These are phyloP conservation scores for Hysterangium stoloniferum DNA, from an alignment of 768 basidiomycete genomes.

Conservation along the genomic window DNA sequence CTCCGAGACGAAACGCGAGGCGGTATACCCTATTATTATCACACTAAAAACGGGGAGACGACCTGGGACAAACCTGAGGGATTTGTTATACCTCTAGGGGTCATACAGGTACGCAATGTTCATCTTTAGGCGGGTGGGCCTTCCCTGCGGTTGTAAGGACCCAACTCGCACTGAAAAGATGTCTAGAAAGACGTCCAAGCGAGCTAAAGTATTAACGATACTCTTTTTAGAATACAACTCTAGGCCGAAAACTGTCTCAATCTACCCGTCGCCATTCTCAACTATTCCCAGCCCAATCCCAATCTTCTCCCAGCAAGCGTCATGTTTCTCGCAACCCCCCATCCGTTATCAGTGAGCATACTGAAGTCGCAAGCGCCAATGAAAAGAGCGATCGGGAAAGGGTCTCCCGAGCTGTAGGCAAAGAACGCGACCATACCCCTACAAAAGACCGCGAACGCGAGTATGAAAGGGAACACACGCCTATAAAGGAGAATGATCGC, in stretches of 20 bases:
- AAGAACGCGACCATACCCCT: slow-evolving; percentile 12
- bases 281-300: slow-evolving; percentile 8
- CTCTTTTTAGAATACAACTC: slow-evolving; percentile 1
- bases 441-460: slow-evolving; percentile 25
- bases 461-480: not conserved
- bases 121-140: not conserved
- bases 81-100: slow-evolving; percentile 85
- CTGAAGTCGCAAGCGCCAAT: not conserved
- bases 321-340: slow-evolving; percentile 23
- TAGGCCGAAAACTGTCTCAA: slow-evolving; percentile 11
- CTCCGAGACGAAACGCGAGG: slow-evolving; percentile 75
- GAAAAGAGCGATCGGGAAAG: slow-evolving; percentile 28
- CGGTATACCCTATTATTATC: slow-evolving; percentile 88
- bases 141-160: not conserved
- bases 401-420: slow-evolving; percentile 21
- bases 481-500: no score
- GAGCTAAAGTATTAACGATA: not conserved
- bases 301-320: not conserved
- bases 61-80: slow-evolving; percentile 87
- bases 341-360: slow-evolving; percentile 36
- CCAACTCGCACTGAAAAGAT: no score
- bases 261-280: slow-evolving; percentile 11
- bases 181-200: no score
- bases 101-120: slow-evolving; percentile 59
- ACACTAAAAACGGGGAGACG: slow-evolving; percentile 85